Evolutionary conservation across 1,139 yeast genomes (phyloP), one percentile per base, ranked within the genome.

Genomic region (Kodamaea ohmeri): DNA sequence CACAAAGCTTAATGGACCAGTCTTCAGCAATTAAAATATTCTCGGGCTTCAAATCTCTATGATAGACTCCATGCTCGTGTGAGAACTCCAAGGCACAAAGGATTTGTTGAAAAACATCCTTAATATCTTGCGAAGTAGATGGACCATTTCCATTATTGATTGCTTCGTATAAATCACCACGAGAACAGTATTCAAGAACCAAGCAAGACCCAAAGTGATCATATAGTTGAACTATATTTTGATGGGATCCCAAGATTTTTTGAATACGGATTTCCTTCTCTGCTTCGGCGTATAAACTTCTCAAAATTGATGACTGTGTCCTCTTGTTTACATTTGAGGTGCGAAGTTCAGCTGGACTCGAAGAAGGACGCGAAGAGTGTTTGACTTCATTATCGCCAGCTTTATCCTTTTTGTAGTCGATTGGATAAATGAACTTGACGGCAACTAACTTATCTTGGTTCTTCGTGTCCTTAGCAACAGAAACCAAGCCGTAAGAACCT

Each of bases 131-230:
- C 0, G 89, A 79, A 3, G 85, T 73, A n/a, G 80, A 71, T 1
- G 96, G 96, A 4, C 94, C 92, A 31, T 79, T 71, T 36, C 85
- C 89, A 42, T 79, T 80, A 49, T 83, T 86, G 52, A 90, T 88
- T 6, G 95, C 95, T 56, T 92, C 98, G 58, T 92, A 92, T 40
- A 92, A 67, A 58, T 92, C 98, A 45, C 98, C 98, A 46, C 90
- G 76, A 3, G 92, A 70, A 53, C 96, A 89, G 57, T 88, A 90
- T 53, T 92, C 97, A 59, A 90, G 68, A 27, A 90, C 74, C 52
- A 92, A 76, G 52, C 82, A 88, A 16, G 89, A 78, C 51, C 83
- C 94, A 56, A 89, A 89, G 55, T 76, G 78, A 55, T 89, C 96
- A 40, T 79, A 67, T 36, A 90, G 66, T 20, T 76, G 65, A 22